Base-by-base conservation (phyloP, 495 filamentous ascomycete genomes). In the Glarea lozoyensis region DNA sequence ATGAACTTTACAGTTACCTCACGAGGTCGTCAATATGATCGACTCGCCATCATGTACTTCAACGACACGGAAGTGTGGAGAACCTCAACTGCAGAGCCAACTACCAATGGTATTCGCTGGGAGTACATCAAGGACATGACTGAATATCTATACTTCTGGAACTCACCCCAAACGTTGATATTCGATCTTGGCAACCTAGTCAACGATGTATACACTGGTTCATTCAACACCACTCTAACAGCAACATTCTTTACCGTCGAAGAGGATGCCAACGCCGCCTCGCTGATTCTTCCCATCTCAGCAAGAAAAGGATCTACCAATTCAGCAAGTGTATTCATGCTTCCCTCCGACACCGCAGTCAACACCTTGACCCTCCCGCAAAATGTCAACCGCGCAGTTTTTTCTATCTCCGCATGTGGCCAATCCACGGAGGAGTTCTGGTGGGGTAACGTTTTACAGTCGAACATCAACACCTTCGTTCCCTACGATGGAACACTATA, bases 71-170 rank as follows among this genome's bases (percentile, higher is more conserved):
- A 94, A 57, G 70, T 95, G 2, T 92, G 82, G 66, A 69, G 88
- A 18, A 93, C 88, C 2, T 90, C 85, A 10, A 95, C 88, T 4
- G 86, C 87, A 0, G 84, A 94, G 61, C 88, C 88, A 2, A 85
- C 76, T 0, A 37, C 52, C 2, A 68, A 70, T 33, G 87, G 88
- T 1, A 90, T 93, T 31, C 55, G 59, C 35, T 76, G 72, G 80
- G 82, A 80, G 2, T 90, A 92, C 45, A 66, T 81, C 43, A 94
- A 94, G 59, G 88, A 94, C 49, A 81, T 89, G 76, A 82, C 83
- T 0, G 68, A 79, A 43, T 90, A 79, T 60, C 66, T 82, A 12
- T 60, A 72, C 3, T 65, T 94, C 13, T 84, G 84, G 72, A 69
- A 70, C 22, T 54, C 43, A 7, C 55, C 55, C 5, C 60, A 63